A percentile compares a stretch with the other conserved stretches of the same genome.
Conservation (phyloP, 345 rosid genomes). For the Citropsis articulata region DNA sequence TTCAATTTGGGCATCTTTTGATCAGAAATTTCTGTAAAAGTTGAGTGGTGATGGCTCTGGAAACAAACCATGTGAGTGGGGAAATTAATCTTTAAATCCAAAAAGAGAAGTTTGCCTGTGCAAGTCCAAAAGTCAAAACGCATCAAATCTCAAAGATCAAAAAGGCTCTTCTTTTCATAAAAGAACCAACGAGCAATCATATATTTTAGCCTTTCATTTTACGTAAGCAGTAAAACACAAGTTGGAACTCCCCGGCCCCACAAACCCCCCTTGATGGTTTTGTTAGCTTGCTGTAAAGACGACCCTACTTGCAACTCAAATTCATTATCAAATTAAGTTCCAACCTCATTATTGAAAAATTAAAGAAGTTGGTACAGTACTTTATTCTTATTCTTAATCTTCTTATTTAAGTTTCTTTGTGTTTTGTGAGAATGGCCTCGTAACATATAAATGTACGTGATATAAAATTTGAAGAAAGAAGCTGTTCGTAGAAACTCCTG, state of each 20-base stretch:
- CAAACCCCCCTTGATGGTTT: background rate
- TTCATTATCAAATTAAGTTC: too few relatives aligned
- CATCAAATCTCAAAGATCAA: background rate
- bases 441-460: too few relatives aligned
- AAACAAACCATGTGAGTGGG: slow-evolving; percentile 61
- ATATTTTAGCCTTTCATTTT: background rate
- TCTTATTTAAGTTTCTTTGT: too few relatives aligned
- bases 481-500: too few relatives aligned
- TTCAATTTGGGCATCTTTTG: slow-evolving; percentile 36
- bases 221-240: background rate
- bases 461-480: too few relatives aligned
- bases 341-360: too few relatives aligned
- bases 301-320: too few relatives aligned
- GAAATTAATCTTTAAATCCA: slow-evolving; percentile 48
- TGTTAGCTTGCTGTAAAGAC: too few relatives aligned
- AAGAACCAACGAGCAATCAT: background rate
- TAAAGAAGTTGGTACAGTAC: too few relatives aligned
- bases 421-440: too few relatives aligned
- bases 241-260: background rate
- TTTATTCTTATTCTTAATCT: too few relatives aligned
- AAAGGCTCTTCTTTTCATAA: background rate
- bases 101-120: slow-evolving; percentile 45
- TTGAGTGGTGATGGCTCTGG: slow-evolving; percentile 37
- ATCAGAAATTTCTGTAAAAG: slow-evolving; percentile 35
- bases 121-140: slow-evolving; percentile 47